Base-by-base conservation (phyloP, 805 yeast species). In the Wickerhamiella allomyrinae region DNA sequence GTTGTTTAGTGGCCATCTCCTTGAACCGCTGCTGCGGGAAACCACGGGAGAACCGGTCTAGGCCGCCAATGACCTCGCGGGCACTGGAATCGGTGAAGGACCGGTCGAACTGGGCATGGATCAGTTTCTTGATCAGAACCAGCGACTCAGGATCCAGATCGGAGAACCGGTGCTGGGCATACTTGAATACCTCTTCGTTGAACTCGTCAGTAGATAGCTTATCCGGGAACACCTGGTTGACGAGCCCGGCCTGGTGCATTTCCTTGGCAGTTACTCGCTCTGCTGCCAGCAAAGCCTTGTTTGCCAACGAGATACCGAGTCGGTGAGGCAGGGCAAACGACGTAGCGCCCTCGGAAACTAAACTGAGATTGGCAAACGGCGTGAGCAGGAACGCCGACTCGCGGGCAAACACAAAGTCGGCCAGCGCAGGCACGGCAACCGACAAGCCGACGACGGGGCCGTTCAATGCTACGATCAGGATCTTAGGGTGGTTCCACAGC, bases 391-490 rank as follows among this genome's bases (percentile, higher is more conserved):
- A 76, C 46, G 76, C 71, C 39, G 73, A 69, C 29, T 69, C 64
- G 49, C 69, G 71, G 11, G 79, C 77, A 55, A 82, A 84, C 8
- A 85, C 68, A 45, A 85, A 67, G 60, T 85, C 95, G 59, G 81
- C 75, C 41, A 80, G 62, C n/a, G 79, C 72, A 10, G 83, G 77
- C 41, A 85, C 58, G 0, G 86, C 85, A 2, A 87, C 75, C 24
- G 77, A 66, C 45, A 85, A 68, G 0, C 95, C 95, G 45, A 85
- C 71, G 5, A 76, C 93, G 0, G 95, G 94, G 0, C 95, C 95
- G 56, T 85, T 85, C 44, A 85, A 66, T 3, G 85, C 87, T 35
- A 74, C 73, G 21, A 76, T 76, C 29, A 85, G 62, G 7, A 83
- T 66, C 57, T 85, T 85, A 8, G 69, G 61, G 60, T 85, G 95